These are phyloP conservation scores for Madurella fahalii DNA, from an alignment of 2,329 filamentous ascomycete species.

Conservation along the genomic window DNA sequence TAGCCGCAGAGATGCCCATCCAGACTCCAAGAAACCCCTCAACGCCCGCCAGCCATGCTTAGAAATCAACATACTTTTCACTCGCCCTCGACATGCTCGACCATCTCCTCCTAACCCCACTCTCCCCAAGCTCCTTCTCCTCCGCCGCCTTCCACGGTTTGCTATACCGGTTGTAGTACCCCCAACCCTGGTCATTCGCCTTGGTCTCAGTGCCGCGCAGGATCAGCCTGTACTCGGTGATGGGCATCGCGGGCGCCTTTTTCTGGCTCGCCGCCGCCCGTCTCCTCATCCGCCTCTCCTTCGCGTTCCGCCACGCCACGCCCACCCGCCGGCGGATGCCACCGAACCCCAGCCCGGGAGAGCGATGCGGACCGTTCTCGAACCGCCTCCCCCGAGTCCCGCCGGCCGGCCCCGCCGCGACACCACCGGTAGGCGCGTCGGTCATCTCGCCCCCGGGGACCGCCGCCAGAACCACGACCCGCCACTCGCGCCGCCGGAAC, in stretches of 20 bases:
- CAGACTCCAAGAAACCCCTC: neutral
- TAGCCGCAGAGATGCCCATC: neutral
- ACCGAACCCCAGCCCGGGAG: neutral
- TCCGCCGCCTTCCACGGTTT: constrained; percentile 19
- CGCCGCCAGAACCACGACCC: constrained; percentile 17
- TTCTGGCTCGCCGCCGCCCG: neutral
- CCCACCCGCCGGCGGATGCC: neutral
- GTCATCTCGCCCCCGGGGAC: constrained; percentile 21
- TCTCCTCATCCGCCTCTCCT: neutral
- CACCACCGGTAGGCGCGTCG: constrained; percentile 3
- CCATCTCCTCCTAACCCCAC: constrained; percentile 8
- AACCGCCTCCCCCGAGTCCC: neutral
- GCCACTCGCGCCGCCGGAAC: constrained; percentile 20
- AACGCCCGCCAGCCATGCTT: neutral
- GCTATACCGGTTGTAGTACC: constrained; percentile 21
- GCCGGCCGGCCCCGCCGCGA: neutral
- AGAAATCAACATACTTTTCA: constrained; percentile 19
- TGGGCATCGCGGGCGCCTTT: constrained; percentile 5
- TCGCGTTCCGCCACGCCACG: neutral
- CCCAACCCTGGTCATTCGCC: constrained; percentile 20
- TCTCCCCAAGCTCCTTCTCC: constrained; percentile 13
- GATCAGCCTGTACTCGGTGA: constrained; percentile 22
- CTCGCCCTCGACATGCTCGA: constrained; percentile 8
- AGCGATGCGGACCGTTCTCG: neutral
- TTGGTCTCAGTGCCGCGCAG: constrained; percentile 19